A percentile compares a stretch with the other conserved stretches of the same genome.
These are phyloP conservation scores for Ophiostoma fasciatum DNA, from an alignment of 2,329 filamentous ascomycete species.

Conservation along the genomic window DNA sequence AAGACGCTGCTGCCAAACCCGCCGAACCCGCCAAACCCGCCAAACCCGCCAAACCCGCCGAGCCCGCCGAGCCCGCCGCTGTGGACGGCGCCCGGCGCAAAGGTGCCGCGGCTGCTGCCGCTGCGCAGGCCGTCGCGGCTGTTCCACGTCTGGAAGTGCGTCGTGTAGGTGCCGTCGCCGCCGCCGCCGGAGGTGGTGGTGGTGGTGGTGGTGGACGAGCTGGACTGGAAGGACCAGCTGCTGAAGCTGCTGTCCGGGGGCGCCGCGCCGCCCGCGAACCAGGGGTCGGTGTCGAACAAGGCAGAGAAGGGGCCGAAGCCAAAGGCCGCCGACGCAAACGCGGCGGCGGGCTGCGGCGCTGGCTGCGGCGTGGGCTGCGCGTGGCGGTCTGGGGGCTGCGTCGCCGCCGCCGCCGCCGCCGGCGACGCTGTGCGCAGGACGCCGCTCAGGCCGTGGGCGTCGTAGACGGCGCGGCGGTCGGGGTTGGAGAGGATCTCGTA, in stretches of 20 bases:
- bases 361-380: not conserved
- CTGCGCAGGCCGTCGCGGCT: constrained; percentile 8
- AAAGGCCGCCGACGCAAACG: too few relatives aligned
- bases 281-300: too few relatives aligned
- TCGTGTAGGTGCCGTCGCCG: constrained; percentile 3
- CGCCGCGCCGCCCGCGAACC: too few relatives aligned
- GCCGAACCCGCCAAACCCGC: not conserved
- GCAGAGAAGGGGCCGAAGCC: too few relatives aligned
- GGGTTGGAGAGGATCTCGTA: constrained; percentile 97
- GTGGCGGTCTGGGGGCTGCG: not conserved
- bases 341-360: too few relatives aligned
- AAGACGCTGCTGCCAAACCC: not conserved
- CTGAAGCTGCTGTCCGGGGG: constrained; percentile 32
- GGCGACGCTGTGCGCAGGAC: constrained; percentile 63
- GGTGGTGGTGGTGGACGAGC: constrained; percentile 25
- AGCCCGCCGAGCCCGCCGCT: too few relatives aligned
- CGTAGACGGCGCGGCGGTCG: constrained; percentile 89
- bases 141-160: constrained; percentile 7
- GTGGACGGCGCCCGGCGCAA: not conserved
- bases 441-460: constrained; percentile 87
- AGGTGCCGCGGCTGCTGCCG: not conserved
- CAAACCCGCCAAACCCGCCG: not conserved
- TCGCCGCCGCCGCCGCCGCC: constrained; percentile 46
- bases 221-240: too few relatives aligned
- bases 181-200: constrained; percentile 27